phyloP scores from a whole-genome alignment of 2,329 filamentous ascomycete genomes.

The Curvularia sp. region DNA sequence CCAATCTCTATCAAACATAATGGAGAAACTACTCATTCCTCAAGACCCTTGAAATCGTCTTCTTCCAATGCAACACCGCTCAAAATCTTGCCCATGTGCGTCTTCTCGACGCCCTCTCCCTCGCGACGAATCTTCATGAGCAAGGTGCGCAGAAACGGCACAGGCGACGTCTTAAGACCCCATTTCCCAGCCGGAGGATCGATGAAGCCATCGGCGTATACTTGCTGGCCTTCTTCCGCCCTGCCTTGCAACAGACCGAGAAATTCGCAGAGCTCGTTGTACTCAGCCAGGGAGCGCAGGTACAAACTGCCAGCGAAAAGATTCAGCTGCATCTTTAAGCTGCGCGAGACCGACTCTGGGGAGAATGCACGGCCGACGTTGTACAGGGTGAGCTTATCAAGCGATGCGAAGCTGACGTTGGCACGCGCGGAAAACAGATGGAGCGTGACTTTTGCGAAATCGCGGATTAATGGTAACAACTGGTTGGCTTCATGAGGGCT shows the following conservation, averaged over 20 bases:
- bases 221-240: constrained; percentile 29
- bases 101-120: constrained; percentile 52
- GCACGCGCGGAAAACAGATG: constrained; percentile 62
- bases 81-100: constrained; percentile 55
- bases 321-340: constrained; percentile 61
- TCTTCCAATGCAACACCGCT: constrained; percentile 48
- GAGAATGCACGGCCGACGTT: constrained; percentile 39
- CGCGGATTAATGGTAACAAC: constrained; percentile 54
- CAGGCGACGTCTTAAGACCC: constrained; percentile 51
- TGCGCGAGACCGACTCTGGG: constrained; percentile 22
- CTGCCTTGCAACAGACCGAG: constrained; percentile 58
- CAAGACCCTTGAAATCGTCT: constrained; percentile 36
- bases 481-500: constrained; percentile 68
- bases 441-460: constrained; percentile 51
- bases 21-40: background rate
- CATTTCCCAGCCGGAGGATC: constrained; percentile 35
- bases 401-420: constrained; percentile 41
- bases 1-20: background rate
- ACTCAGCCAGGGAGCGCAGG: constrained; percentile 62
- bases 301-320: constrained; percentile 75
- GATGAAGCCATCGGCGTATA: constrained; percentile 49
- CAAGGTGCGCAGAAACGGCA: constrained; percentile 53
- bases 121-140: constrained; percentile 40
- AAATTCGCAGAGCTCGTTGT: constrained; percentile 59
- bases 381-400: constrained; percentile 60